phyloP scores from a whole-genome alignment of 1,284 basidiomycete genomes.

The Polyporus tsugae region DNA sequence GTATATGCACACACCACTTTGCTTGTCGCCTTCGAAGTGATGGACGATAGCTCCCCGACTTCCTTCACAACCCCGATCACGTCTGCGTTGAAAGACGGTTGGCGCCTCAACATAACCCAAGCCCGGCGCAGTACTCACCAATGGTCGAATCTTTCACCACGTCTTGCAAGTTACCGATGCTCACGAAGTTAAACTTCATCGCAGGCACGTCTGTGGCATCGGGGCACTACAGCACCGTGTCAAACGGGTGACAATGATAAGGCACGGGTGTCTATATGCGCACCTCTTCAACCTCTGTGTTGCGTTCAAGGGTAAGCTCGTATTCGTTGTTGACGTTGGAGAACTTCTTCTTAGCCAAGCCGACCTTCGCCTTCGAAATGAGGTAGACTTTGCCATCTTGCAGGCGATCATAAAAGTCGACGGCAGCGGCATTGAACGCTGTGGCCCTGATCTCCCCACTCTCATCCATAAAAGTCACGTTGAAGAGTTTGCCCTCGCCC shows the following conservation, averaged over 20 bases:
- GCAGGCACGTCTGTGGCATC: conserved; percentile 81
- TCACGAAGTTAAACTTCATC: conserved; percentile 87
- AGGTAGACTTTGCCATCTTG: conserved; percentile 96
- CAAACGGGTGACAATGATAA: conserved; percentile 7
- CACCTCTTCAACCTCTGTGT: conserved; percentile 86
- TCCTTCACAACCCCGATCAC: conserved; percentile 89
- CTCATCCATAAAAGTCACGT: conserved; percentile 93
- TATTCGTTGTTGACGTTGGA: conserved; percentile 93
- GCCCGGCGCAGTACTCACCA: conserved; percentile 57
- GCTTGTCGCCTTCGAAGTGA: conserved; percentile 78
- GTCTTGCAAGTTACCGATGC: conserved; percentile 68
- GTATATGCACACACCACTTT: conserved; percentile 59
- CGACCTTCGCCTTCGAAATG: conserved; percentile 90
- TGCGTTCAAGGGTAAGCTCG: conserved; percentile 88
- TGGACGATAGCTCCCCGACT: conserved; percentile 70
- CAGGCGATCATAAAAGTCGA: conserved; percentile 84
- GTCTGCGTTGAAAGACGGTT: conserved; percentile 57
- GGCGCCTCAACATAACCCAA: too few relatives aligned
- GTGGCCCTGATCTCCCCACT: conserved; percentile 94
- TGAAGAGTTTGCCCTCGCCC: conserved; percentile 97
- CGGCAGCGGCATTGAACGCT: conserved; percentile 90
- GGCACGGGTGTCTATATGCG: conserved; percentile 21
- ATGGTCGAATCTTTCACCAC: conserved; percentile 80
- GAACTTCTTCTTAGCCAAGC: conserved; percentile 98
- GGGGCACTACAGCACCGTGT: conserved; percentile 63